Conservation (phyloP, 306 rosid genomes). For the Rosa rugosa region DNA sequence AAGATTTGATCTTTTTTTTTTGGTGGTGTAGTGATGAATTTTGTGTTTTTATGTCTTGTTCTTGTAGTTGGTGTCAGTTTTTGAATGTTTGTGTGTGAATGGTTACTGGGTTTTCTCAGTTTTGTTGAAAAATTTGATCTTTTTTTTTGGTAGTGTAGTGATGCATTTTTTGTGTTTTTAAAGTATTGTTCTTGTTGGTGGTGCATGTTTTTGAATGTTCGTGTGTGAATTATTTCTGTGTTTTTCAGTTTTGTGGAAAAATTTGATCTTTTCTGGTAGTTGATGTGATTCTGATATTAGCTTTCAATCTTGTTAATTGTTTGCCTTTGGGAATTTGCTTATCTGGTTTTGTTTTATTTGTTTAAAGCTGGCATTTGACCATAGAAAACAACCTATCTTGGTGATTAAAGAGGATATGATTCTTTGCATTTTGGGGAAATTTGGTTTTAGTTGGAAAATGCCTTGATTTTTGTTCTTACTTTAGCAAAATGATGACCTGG, state of each 20-base stretch:
- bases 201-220: not conserved
- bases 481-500: slow-evolving; percentile 2
- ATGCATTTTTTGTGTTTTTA: not conserved
- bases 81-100: not conserved
- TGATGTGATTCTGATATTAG: slow-evolving; percentile 10
- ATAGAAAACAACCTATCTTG: not conserved
- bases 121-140: not conserved
- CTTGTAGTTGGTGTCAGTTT: not conserved
- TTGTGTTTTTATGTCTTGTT: not conserved
- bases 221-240: not conserved
- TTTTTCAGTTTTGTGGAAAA: not conserved
- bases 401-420: not conserved
- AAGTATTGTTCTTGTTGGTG: not conserved
- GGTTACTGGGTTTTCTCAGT: not conserved
- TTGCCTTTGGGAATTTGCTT: slow-evolving; percentile 1
- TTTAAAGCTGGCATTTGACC: not conserved
- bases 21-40: not conserved
- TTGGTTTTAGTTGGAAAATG: not conserved
- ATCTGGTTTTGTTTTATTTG: slow-evolving; percentile 2
- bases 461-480: not conserved
- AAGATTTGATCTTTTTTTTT: not conserved
- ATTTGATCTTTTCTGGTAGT: not conserved
- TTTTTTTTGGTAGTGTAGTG: not conserved
- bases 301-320: not conserved
- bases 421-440: not conserved